These are phyloP conservation scores for Alternaria alternata DNA, from an alignment of 2,329 filamentous ascomycete species.

Conservation along the genomic window DNA sequence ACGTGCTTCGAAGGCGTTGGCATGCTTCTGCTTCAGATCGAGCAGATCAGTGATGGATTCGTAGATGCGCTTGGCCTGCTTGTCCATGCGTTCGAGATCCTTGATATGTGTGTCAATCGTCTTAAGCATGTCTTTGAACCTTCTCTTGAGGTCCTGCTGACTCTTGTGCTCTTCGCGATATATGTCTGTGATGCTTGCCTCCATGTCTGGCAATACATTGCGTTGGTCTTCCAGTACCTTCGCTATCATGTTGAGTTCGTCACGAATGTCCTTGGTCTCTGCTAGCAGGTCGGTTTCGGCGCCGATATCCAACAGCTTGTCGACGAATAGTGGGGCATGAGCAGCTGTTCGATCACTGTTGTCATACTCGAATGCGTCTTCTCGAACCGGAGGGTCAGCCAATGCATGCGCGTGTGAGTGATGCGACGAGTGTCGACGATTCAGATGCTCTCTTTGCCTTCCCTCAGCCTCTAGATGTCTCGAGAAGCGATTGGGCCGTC, in stretches of 20 bases:
- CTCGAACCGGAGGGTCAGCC: conserved; percentile 30
- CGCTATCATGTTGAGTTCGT: conserved; percentile 70
- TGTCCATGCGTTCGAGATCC: conserved; percentile 70
- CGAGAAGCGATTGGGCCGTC: conserved; percentile 52
- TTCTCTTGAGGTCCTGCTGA: conserved; percentile 61
- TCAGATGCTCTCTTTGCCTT: conserved; percentile 43
- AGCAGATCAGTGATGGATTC: conserved; percentile 68
- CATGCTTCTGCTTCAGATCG: conserved; percentile 74
- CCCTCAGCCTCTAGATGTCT: conserved; percentile 47
- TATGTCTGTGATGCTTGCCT: conserved; percentile 52
- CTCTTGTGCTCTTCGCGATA: conserved; percentile 46
- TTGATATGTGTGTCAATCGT: conserved; percentile 65
- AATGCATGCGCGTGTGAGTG: conserved; percentile 42
- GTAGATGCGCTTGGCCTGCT: conserved; percentile 68
- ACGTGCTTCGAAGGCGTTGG: conserved; percentile 71
- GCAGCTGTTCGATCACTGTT: conserved; percentile 28
- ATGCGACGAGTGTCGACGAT: conserved; percentile 34
- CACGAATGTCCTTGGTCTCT: conserved; percentile 72
- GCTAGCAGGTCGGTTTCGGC: conserved; percentile 67
- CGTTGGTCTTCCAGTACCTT: conserved; percentile 62
- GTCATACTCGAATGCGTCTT: conserved; percentile 46
- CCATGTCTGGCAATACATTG: conserved; percentile 58
- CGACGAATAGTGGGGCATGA: conserved; percentile 58
- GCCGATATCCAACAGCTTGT: conserved; percentile 66
- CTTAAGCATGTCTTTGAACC: conserved; percentile 65